Base-by-base conservation (phyloP, 306 rosid species). In the Prunus mira region DNA sequence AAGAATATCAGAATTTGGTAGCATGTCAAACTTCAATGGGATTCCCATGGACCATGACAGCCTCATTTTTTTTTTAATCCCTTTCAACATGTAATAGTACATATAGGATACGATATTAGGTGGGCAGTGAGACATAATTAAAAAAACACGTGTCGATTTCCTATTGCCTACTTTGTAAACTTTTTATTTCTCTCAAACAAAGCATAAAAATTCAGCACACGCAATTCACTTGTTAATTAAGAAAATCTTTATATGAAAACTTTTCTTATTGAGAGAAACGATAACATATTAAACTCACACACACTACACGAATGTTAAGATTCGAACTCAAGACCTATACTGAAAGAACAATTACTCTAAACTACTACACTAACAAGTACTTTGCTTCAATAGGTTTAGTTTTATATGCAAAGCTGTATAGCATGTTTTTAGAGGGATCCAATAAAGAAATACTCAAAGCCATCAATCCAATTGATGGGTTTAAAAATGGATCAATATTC, bases 1-100 rank as follows among this genome's bases (percentile, higher is more conserved):
- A 72, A 54, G 20, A 11, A 34, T 3, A 67, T 68, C 72, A n/a
- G 71, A 1, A 75, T 80, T 75, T 60, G 84, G 80, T 80, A 69
- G 24, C 28, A 69, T 27, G 80, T 75, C 84, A 60, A 74, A 51
- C 38, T 63, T 72, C 67, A 69, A 13, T 11, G 11, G 66, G 84
- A 75, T 80, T 78, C 56, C 55, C 41, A 46, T 46, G 51, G 51
- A 46, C 51, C 57, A 32, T 50, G 65, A 60, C 41, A 61, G 56
- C 19, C 34, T 50, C 27, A 45, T 51, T 13, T 27, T 27, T 27
- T 27, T 2, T 27, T 68, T 13, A 51, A 51, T 74, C 76, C 19
- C 55, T 72, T 38, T 20, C 66, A 72, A 58, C 67, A 15, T 0
- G 30, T 52, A 52, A 18, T 18, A 32, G 30, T 20, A 71, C 49